These are phyloP conservation scores for Cicer bijugum DNA, from an alignment of 306 rosid species.

Conservation along the genomic window DNA sequence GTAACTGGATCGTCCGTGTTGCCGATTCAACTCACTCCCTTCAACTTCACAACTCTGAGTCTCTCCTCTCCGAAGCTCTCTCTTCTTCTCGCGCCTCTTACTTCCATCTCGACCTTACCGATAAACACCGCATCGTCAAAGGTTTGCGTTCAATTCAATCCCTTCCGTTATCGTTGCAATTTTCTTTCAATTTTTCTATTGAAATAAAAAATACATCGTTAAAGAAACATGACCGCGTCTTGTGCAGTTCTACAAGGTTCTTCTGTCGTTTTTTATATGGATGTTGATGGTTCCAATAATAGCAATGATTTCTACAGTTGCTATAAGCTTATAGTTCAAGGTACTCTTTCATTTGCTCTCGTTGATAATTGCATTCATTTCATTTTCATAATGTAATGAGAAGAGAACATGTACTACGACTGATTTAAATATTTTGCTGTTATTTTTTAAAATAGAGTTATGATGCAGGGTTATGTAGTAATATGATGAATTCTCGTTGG, in stretches of 20 bases:
- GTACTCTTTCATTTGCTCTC: conserved; percentile 44
- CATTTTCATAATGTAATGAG: neutral
- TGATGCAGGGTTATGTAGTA: too few species aligned
- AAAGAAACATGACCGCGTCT: conserved; percentile 40
- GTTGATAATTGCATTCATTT: conserved; percentile 18
- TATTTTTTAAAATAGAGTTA: too few species aligned
- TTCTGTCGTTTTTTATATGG: conserved; percentile 77
- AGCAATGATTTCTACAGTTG: conserved; percentile 56
- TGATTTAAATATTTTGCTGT: too few species aligned
- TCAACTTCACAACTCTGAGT: conserved; percentile 58
- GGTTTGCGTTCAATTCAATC: conserved; percentile 47
- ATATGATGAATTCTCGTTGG: too few species aligned
- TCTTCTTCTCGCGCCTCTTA: conserved; percentile 74
- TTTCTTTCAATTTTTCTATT: conserved; percentile 1
- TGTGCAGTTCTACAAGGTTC: conserved; percentile 80
- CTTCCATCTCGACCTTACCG: conserved; percentile 62
- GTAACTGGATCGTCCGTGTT: conserved; percentile 77
- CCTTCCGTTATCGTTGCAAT: neutral
- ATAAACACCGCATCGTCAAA: conserved; percentile 54
- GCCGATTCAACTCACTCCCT: conserved; percentile 74
- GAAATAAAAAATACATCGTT: neutral
- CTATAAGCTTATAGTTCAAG: conserved; percentile 76
- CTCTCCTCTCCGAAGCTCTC: conserved; percentile 62
- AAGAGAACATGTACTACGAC: too few species aligned
- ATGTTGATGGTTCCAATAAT: conserved; percentile 50